A percentile compares a stretch with the other conserved stretches of the same genome.
phyloP scores from a whole-genome alignment of 257 asterid genomes.

The Nyctanthes arbortristis region DNA sequence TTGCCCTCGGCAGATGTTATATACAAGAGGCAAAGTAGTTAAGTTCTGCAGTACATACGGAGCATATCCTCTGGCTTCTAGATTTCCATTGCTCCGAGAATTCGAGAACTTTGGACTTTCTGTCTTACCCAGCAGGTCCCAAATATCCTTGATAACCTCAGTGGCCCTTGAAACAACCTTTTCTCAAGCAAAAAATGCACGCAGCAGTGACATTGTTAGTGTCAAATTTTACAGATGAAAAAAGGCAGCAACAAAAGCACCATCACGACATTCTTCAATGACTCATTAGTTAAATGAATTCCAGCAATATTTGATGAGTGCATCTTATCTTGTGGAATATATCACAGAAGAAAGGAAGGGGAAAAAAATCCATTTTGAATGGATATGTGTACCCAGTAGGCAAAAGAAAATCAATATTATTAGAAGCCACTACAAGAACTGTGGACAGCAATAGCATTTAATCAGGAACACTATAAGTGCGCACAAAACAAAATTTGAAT shows the following conservation, averaged over 20 bases:
- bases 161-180: conserved; percentile 73
- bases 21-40: conserved; percentile 79
- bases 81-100: conserved; percentile 46
- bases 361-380: background rate
- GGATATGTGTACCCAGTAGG: background rate
- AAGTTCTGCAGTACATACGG: conserved; percentile 89
- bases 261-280: background rate
- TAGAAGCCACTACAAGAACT: background rate
- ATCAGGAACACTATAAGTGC: background rate
- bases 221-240: background rate
- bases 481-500: background rate
- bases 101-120: conserved; percentile 42
- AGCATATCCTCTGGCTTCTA: conserved; percentile 64
- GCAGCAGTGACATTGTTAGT: background rate
- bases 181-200: conserved; percentile 24
- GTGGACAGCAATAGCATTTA: background rate
- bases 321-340: background rate
- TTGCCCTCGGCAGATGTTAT: conserved; percentile 54
- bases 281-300: background rate
- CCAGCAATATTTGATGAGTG: background rate
- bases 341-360: too few species aligned
- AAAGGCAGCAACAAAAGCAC: background rate
- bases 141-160: conserved; percentile 67
- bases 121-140: conserved; percentile 39
- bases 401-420: background rate